phyloP scores from a whole-genome alignment of 495 filamentous ascomycete species.

The Daldinia bambusicola region DNA sequence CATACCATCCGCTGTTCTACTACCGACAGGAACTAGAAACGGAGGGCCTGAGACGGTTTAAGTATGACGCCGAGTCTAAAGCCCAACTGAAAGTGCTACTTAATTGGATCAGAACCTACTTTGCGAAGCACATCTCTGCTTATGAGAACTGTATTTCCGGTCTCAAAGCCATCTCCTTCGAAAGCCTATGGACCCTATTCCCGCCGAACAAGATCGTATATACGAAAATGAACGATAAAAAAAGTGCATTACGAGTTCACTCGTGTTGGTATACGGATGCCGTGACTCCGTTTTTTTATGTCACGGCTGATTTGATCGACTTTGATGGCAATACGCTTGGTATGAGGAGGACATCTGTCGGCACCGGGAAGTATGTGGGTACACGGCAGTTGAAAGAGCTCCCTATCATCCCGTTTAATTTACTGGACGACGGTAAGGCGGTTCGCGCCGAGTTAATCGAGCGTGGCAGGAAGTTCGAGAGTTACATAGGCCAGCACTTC shows the following conservation, averaged over 20 bases:
- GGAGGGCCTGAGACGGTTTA: slow-evolving; percentile 46
- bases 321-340: slow-evolving; percentile 52
- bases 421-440: slow-evolving; percentile 39
- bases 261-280: slow-evolving; percentile 37
- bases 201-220: slow-evolving; percentile 43
- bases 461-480: slow-evolving; percentile 51
- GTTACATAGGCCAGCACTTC: slow-evolving; percentile 46
- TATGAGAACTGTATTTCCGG: slow-evolving; percentile 43
- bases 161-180: slow-evolving; percentile 48
- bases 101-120: slow-evolving; percentile 50
- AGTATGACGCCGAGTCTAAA: slow-evolving; percentile 43
- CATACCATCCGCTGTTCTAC: slow-evolving; percentile 51
- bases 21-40: slow-evolving; percentile 45
- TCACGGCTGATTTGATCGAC: slow-evolving; percentile 42
- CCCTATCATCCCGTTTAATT: slow-evolving; percentile 41
- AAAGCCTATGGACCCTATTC: slow-evolving; percentile 53
- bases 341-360: slow-evolving; percentile 30
- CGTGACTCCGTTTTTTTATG: too few relatives aligned
- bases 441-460: slow-evolving; percentile 39
- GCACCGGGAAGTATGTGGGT: slow-evolving; percentile 45
- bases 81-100: slow-evolving; percentile 48
- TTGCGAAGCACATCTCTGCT: slow-evolving; percentile 49
- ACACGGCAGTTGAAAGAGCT: slow-evolving; percentile 45
- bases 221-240: slow-evolving; percentile 40
- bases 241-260: slow-evolving; percentile 47